A percentile compares a stretch with the other conserved stretches of the same genome.
Evolutionary conservation across 2,329 filamentous ascomycete genomes (phyloP).

Genomic region (Macrophomina tecta): DNA sequence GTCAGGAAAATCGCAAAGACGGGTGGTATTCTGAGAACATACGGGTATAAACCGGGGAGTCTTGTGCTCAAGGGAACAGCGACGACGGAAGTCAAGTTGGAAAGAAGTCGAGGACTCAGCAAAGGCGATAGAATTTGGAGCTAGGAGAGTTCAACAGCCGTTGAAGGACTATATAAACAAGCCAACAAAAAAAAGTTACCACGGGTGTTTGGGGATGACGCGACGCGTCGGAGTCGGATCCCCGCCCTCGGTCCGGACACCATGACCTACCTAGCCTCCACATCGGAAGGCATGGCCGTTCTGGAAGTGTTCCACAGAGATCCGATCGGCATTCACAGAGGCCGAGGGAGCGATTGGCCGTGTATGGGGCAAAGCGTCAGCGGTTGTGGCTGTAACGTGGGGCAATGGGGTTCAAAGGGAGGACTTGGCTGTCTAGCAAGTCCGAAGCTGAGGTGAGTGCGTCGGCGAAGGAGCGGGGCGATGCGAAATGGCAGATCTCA

Average conservation of each 20-base stretch:
- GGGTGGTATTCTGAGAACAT: neutral
- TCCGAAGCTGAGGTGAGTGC: conserved; percentile 25
- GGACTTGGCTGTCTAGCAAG: conserved; percentile 12
- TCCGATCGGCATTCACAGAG: neutral
- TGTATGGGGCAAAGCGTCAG: neutral
- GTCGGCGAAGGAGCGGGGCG: conserved; percentile 11
- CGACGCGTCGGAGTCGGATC: conserved; percentile 23
- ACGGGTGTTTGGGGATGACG: conserved; percentile 6
- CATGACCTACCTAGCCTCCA: neutral
- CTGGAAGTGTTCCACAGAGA: conserved; percentile 16
- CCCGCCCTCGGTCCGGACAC: conserved; percentile 19
- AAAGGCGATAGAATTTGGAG: neutral
- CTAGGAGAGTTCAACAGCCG: neutral
- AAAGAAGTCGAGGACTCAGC: neutral
- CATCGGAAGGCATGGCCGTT: neutral
- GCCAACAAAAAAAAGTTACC: conserved; percentile 11
- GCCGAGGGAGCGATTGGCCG: conserved; percentile 11
- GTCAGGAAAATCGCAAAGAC: neutral
- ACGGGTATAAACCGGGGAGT: conserved; percentile 7
- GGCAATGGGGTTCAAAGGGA: neutral
- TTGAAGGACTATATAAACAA: conserved; percentile 14
- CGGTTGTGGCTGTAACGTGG: conserved; percentile 1
- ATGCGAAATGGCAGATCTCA: neutral
- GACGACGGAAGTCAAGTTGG: neutral
- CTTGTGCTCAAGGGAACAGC: neutral